Percentiles rank a stretch among this genome's conserved stretches.
These are phyloP conservation scores for Suhomyces canberraensis DNA, from an alignment of 805 yeast species.

Conservation along the genomic window DNA sequence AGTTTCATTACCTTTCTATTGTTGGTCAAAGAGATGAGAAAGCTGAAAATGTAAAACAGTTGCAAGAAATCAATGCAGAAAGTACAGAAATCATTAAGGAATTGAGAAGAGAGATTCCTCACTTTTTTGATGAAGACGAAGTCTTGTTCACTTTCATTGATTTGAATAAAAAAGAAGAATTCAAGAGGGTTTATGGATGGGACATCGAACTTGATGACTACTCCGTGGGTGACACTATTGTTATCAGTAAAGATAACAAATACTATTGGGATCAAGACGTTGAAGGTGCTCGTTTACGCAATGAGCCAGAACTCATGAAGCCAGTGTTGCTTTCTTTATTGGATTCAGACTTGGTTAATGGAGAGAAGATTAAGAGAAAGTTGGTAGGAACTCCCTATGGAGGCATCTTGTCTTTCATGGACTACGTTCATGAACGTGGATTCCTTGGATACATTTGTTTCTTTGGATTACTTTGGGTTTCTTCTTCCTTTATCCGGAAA, in stretches of 20 bases:
- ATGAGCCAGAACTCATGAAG: constrained; percentile 30
- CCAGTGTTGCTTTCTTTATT: constrained; percentile 39
- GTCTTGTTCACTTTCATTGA: constrained; percentile 52
- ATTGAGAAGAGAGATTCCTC: constrained; percentile 49
- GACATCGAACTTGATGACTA: constrained; percentile 30
- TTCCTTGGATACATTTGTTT: constrained; percentile 38
- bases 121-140: constrained; percentile 41
- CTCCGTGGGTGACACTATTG: constrained; percentile 53
- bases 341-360: constrained; percentile 24
- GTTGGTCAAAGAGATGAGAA: constrained; percentile 33
- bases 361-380: constrained; percentile 17
- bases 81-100: constrained; percentile 44
- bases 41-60: constrained; percentile 35
- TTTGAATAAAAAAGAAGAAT: constrained; percentile 31
- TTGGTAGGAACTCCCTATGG: constrained; percentile 46
- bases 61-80: constrained; percentile 45
- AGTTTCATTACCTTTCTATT: constrained; percentile 36
- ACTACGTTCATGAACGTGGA: constrained; percentile 43
- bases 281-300: constrained; percentile 34
- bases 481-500: constrained; percentile 3
- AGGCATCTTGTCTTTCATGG: constrained; percentile 37
- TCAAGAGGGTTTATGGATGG: constrained; percentile 35
- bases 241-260: constrained; percentile 45
- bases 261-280: constrained; percentile 31
- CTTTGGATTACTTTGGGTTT: constrained; percentile 10